These are phyloP conservation scores for Emericellopsis terricola DNA, from an alignment of 495 filamentous ascomycete species.

Conservation along the genomic window DNA sequence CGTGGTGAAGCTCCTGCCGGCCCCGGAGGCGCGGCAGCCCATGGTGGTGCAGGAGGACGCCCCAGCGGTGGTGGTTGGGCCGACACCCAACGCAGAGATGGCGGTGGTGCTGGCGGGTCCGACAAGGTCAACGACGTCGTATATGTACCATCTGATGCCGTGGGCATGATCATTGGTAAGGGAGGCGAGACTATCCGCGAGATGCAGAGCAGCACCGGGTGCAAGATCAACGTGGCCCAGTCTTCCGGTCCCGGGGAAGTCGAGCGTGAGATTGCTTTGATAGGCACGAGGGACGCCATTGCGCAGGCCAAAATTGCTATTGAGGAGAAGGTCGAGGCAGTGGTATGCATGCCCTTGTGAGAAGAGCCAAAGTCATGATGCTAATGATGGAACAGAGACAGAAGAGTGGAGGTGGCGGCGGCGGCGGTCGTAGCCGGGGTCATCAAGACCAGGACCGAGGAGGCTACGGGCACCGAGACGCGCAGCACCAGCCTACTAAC, in stretches of 20 bases:
- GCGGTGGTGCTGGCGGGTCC: constrained; percentile 19
- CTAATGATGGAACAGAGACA: constrained; percentile 16
- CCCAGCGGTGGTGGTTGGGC: constrained; percentile 15
- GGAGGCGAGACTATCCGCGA: constrained; percentile 85
- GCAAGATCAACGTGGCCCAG: constrained; percentile 77
- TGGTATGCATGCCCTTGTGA: no score
- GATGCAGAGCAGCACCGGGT: constrained; percentile 63
- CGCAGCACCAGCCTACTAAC: constrained; percentile 6
- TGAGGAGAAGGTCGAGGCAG: constrained; percentile 73
- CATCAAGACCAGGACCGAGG: constrained; percentile 26
- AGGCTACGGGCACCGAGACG: constrained; percentile 16
- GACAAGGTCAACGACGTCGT: constrained; percentile 66
- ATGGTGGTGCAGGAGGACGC: constrained; percentile 3
- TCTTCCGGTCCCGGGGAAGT: constrained; percentile 48
- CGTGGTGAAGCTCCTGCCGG: constrained; percentile 26
- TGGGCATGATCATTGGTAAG: constrained; percentile 82
- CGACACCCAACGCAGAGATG: constrained; percentile 5
- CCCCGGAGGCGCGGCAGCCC: constrained; percentile 11
- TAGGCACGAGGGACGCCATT: constrained; percentile 56
- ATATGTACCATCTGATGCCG: constrained; percentile 64
- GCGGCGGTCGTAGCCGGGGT: constrained; percentile 20
- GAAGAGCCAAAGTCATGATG: constrained; percentile 10
- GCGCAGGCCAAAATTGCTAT: constrained; percentile 56
- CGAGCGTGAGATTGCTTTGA: constrained; percentile 63
- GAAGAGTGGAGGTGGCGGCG: constrained; percentile 27